Percentiles rank a stretch among this genome's conserved stretches.
Evolutionary conservation across 768 basidiomycete species (phyloP).

Genomic region (Solioccasus polychromus): DNA sequence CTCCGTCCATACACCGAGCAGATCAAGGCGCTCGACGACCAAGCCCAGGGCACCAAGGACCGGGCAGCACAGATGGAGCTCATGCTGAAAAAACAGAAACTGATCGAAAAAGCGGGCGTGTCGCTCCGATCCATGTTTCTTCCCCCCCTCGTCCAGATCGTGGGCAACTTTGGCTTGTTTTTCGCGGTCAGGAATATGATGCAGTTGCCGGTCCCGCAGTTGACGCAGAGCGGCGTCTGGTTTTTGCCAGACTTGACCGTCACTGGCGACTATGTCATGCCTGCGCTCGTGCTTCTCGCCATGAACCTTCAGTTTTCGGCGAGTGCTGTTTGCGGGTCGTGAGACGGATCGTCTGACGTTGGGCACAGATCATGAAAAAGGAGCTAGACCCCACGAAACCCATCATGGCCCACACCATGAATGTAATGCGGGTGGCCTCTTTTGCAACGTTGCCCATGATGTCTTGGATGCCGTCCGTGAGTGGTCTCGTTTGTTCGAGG

Average conservation of each 20-base stretch:
- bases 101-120: constrained; percentile 67
- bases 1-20: constrained; percentile 39
- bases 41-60: constrained; percentile 36
- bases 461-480: constrained; percentile 62
- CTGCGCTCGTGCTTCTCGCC: constrained; percentile 50
- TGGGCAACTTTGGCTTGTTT: constrained; percentile 80
- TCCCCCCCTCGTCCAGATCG: constrained; percentile 64
- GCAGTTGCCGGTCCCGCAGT: constrained; percentile 65
- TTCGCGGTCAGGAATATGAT: constrained; percentile 75
- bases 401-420: constrained; percentile 65
- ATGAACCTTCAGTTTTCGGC: constrained; percentile 74
- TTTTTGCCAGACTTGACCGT: constrained; percentile 76
- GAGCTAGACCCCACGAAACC: constrained; percentile 52
- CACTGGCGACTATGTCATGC: constrained; percentile 78
- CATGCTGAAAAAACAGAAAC: constrained; percentile 42
- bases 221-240: constrained; percentile 71
- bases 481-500: constrained; percentile 23
- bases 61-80: constrained; percentile 39
- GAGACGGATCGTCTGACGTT: not conserved
- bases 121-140: constrained; percentile 53
- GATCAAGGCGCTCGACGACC: constrained; percentile 51
- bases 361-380: constrained; percentile 43
- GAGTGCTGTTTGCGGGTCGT: constrained; percentile 24
- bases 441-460: constrained; percentile 51
- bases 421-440: constrained; percentile 59